Base-by-base conservation (phyloP, 1,139 yeast genomes). In the Saccharomyces hybrid region DNA sequence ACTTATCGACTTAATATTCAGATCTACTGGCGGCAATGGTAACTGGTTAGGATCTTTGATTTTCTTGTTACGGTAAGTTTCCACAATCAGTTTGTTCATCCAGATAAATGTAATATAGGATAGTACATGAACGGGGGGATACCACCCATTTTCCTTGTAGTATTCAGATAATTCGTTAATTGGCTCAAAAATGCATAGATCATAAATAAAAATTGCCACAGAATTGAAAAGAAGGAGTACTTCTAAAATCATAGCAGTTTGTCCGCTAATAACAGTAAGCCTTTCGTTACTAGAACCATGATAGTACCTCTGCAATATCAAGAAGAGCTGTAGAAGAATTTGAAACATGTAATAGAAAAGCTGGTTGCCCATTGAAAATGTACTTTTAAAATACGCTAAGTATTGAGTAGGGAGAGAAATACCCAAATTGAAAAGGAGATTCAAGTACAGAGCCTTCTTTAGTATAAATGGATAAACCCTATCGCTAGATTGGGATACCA, bases 81-180 rank as follows among this genome's bases (percentile, higher is more conserved):
- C 77, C 27, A 66, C 62, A 41, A 84, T 77, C 56, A 84, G 63
- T 1, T 71, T 73, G 61, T 82, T 83, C 84, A 84, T 80, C 87
- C 87, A 83, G 7, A 79, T 73, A 60, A 81, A 83, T 0, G 86
- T 80, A 29, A 81, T 62, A 48, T 71, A 69, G 3, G 83, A 79
- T 23, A 81, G 62, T n/a, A 81, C 60, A 60, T 82, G 79, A 7
- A 67, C 70, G 41, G 82, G 79, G 1, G 70, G 68, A n/a, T 68
- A 61, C 5, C 75, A 65, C 6, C 59, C 59, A 13, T 68, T 59
- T n/a, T 65, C 66, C 2, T 64, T 46, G 55, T 67, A 79, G 58
- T 73, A 74, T 5, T 75, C 75, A 5, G 64, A 52, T 38, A 81
- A 70, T 59, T 79, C 81, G 5, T 66, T 64, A 5, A 79, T 75